Conservation (phyloP, 345 rosid genomes). For the Luvunga scandens region DNA sequence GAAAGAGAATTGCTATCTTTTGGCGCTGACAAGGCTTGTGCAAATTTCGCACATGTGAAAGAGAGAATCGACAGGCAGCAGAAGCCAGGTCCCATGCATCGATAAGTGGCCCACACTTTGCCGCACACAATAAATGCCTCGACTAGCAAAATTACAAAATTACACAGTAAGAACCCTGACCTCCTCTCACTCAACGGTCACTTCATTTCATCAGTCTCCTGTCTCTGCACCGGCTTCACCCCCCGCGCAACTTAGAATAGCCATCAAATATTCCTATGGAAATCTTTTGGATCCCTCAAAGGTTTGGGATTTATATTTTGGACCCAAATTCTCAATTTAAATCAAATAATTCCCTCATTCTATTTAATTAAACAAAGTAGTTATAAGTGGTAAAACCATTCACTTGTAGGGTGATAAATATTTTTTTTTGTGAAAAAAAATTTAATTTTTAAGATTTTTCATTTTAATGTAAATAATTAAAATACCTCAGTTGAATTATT, state of each 20-base stretch:
- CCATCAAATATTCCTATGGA: neutral
- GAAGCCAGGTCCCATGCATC: neutral
- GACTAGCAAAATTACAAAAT: neutral
- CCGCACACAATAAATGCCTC: conserved; percentile 11
- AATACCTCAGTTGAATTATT: no score
- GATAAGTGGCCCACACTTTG: neutral
- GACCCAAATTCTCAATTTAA: neutral
- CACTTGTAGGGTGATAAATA: no score
- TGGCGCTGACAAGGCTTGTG: neutral
- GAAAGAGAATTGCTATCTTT: neutral
- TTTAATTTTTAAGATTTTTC: no score
- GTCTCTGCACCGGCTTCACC: neutral
- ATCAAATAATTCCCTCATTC: neutral
- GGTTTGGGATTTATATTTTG: neutral
- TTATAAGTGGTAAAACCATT: neutral
- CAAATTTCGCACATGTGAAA: neutral
- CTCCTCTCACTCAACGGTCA: conserved; percentile 4
- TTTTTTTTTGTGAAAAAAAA: no score
- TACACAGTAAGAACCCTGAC: neutral
- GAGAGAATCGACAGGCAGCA: neutral
- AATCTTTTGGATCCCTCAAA: neutral
- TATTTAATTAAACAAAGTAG: no score
- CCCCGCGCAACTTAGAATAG: neutral
- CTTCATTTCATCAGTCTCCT: neutral
- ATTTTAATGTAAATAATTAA: no score